Base-by-base conservation (phyloP, 2,329 filamentous ascomycete species). In the Hortaea sp. region DNA sequence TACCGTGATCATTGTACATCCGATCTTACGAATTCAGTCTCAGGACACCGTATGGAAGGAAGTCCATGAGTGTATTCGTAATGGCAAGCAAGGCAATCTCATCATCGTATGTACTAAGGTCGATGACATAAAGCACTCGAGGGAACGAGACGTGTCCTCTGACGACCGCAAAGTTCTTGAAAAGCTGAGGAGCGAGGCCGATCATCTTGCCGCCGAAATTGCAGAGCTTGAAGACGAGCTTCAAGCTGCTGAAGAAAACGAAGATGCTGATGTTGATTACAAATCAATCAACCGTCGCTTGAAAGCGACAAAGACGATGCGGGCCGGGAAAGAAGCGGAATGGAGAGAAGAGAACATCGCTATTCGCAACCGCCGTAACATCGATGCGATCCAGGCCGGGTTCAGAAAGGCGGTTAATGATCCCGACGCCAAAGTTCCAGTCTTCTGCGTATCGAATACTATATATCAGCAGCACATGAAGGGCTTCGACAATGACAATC, bases 401-500 rank as follows among this genome's bases (percentile, higher is more conserved):
- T 43, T 47, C 11, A 43, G 49, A 9, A 41, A 47, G 20, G 39
- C 35, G 7, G 43, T 42, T 20, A 47, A 49, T 27, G 28, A 46
- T 13, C 50, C 52, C 2, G 50, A 53, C 11, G 20, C 20, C 20
- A 20, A 20, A 20, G 45, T 54, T n/a, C 41, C 44, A 27, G 41
- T 54, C 1, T 39, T 41, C 38, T 57, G 45, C 41, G 44, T 56
- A 0, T 56, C 53, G 1, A 53, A 53, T 12, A 48, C 35, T 9
- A 45, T 49, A 10, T 57, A 57, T 42, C 48, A 50, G 38, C 48
- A 53, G 45, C 50, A 57, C 41, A 11, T 53, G 9, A 12, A 40
- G 7, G 44, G 42, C 13, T 48, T 45, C 40, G 40, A 50, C 9
- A 30, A 6, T 4, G 44, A 12, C 1, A 39, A 53, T 3, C 50